These are phyloP conservation scores for Circinella umbellata DNA, from an alignment of 371 early-diverging fungal genomes.

Conservation along the genomic window DNA sequence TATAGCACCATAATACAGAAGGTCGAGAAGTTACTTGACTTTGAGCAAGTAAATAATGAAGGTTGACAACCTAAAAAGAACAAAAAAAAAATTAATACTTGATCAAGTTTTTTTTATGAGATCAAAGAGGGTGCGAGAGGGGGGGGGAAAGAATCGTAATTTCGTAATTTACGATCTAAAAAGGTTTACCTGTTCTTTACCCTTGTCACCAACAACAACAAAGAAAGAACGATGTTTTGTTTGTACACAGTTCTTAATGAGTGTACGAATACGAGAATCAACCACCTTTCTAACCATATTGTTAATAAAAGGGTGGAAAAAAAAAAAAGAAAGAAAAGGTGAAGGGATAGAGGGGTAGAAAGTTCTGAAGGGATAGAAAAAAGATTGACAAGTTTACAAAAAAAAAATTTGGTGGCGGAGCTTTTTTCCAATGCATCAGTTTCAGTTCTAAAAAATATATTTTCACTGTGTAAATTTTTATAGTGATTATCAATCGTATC, in stretches of 20 bases:
- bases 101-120: too few species aligned
- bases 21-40: slow-evolving; percentile 90
- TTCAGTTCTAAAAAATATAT: too few species aligned
- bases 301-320: not conserved
- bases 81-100: not conserved
- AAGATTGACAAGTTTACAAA: too few species aligned
- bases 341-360: not conserved
- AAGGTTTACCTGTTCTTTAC: slow-evolving; percentile 86
- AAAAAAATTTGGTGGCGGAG: too few species aligned
- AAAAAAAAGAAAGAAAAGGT: not conserved
- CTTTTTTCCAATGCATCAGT: too few species aligned
- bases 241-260: slow-evolving; percentile 92
- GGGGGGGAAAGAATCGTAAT: not conserved
- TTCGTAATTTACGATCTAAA: too few species aligned
- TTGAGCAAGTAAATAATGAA: slow-evolving; percentile 96
- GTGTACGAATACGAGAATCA: slow-evolving; percentile 92
- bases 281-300: slow-evolving; percentile 87
- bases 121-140: not conserved
- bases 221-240: slow-evolving; percentile 94
- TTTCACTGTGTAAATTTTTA: too few species aligned
- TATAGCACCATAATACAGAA: slow-evolving; percentile 98
- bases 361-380: not conserved
- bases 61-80: slow-evolving; percentile 79
- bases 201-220: slow-evolving; percentile 96
- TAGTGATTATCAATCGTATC: too few species aligned